Conservation (phyloP, 371 early-diverging fungal species). For the Mucor racemosus region DNA sequence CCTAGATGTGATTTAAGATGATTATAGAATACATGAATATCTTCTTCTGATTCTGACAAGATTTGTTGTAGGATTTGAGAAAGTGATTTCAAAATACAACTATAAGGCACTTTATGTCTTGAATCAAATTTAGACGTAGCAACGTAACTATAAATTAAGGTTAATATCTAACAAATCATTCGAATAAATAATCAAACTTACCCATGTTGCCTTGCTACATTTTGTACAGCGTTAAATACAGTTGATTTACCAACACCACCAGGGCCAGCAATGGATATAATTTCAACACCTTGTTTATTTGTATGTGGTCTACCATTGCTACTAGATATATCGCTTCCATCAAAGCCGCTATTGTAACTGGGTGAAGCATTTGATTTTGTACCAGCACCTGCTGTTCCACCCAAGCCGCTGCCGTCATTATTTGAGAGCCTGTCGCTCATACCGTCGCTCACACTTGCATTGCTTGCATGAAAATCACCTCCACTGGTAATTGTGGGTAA, state of each 20-base stretch:
- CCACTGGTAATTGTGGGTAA: conserved; percentile 25
- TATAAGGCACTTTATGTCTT: conserved; percentile 45
- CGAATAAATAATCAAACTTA: conserved; percentile 7
- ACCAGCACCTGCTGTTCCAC: conserved; percentile 4
- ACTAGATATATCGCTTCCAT: conserved; percentile 40
- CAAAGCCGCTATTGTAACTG: conserved; percentile 39
- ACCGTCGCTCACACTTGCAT: conserved; percentile 26
- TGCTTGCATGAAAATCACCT: conserved; percentile 21
- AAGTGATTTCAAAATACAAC: conserved; percentile 40
- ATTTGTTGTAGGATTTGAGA: conserved; percentile 53
- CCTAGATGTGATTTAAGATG: conserved; percentile 40
- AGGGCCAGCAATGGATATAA: conserved; percentile 45
- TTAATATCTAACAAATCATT: not conserved
- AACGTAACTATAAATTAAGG: conserved; percentile 34
- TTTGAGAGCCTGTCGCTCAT: conserved; percentile 16
- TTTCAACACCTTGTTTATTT: conserved; percentile 31
- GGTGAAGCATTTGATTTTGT: conserved; percentile 38
- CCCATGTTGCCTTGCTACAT: conserved; percentile 47
- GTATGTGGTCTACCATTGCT: conserved; percentile 10
- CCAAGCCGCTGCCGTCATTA: conserved; percentile 1
- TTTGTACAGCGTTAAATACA: conserved; percentile 41
- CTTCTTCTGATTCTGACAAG: conserved; percentile 47
- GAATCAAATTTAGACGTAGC: conserved; percentile 48
- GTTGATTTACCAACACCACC: conserved; percentile 55
- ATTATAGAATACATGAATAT: conserved; percentile 39